Base-by-base conservation (phyloP, 768 basidiomycete genomes). In the Hypsizygus marmoreus region DNA sequence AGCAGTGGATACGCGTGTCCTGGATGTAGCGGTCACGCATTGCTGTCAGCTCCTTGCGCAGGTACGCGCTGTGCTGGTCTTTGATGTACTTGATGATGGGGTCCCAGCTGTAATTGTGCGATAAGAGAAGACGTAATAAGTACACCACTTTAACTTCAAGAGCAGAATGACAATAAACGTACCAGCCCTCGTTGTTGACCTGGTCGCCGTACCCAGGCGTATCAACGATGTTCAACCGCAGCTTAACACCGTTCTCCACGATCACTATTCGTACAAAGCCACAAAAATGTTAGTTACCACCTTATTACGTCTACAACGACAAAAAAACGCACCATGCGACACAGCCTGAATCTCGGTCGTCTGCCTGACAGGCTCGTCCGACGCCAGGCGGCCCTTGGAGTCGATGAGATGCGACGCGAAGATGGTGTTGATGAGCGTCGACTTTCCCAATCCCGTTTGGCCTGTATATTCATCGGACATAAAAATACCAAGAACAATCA, bases 171-270 rank as follows among this genome's bases (percentile, higher is more conserved):
- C 25, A 28, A 30, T 28, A 28, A 22, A 68, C 84, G 37, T 59
- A 94, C 91, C 97, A 97, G 67, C 89, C 89, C 69, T 99, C 95
- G 69, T 99, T 99, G 81, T 99, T 95, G 65, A 99, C 83, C 61
- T 94, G 91, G 79, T 99, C 95, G 36, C 95, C 95, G 59, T 95
- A 99, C 26, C 97, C 95, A 42, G 95, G 95, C 9, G 97, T 99
- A 70, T 99, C 95, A 56, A 98, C 92, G 54, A 99, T 97, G 78
- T 97, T 98, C 61, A 99, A 74, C 40, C 92, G 82, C 50, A 99
- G 81, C 64, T 84, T 86, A 49, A 99, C 95, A 45, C 92, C 92
- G 55, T 98, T 97, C 70, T 99, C 95, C 43, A 86, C 86, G 57
- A 99, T 94, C 53, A 95, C 95, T 98, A 55, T 30, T 38, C 23